Base-by-base conservation (phyloP, 306 rosid genomes). In the Alnus rubra region DNA sequence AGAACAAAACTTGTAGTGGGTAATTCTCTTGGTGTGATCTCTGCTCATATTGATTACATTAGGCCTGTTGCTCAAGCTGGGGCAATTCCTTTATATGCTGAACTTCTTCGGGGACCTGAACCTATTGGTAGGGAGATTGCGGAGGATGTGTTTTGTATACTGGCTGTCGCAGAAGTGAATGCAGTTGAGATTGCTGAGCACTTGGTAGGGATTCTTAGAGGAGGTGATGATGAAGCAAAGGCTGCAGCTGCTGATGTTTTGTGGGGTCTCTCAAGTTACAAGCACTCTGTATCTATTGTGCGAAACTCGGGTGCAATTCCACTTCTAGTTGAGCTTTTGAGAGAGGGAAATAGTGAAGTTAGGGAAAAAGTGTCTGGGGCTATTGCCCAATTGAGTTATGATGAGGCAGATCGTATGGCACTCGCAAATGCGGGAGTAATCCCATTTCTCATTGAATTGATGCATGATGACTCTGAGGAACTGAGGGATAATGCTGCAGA, bases 71-170 rank as follows among this genome's bases (percentile, higher is more conserved):
- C 79, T 74, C 74, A 81, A 79, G 83, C 86, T 18, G 85, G 89
- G 83, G 87, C 86, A 56, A 79, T 86, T 42, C 79, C 85, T 42
- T 82, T 88, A 48, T 88, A 81, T 80, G 88, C 85, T 0, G 89
- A 88, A 84, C 91, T 88, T 69, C 87, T 88, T 74, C 52, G 52
- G 80, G 91, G 91, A 51, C 74, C 49, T 12, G 87, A 82, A 78
- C 83, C 48, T 77, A 31, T 56, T 39, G 92, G 92, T 39, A 86
- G 53, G 83, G 92, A 82, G 71, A 88, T 84, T 69, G 86, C 89
- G 0, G 82, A 83, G 82, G 88, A 86, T 68, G 83, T 71, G 12
- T 79, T 88, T 75, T 88, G 84, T 59, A 72, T 84, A 80, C 60
- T 86, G 81, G 86, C 85, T 71, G 83, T 86, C 71, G 81, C 74